Conservation (phyloP, 192 early-diverging fungal genomes). For the Fimicolochytrium jonesii region DNA sequence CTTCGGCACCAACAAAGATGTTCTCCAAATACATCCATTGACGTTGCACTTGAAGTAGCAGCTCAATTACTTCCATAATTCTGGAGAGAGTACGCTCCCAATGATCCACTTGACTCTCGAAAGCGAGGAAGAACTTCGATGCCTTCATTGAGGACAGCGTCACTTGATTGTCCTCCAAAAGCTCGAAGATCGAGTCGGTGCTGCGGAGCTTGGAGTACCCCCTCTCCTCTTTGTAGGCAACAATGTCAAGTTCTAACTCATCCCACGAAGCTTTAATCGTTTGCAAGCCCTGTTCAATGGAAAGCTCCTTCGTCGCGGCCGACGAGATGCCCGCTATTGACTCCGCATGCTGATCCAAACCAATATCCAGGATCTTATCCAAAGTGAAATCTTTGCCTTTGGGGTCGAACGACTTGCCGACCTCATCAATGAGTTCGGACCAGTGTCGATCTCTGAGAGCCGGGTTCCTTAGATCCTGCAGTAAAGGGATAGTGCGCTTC, state of each 20-base stretch:
- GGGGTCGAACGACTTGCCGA: conserved; percentile 53
- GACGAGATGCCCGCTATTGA: conserved; percentile 42
- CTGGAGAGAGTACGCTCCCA: conserved; percentile 54
- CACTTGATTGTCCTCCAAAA: conserved; percentile 61
- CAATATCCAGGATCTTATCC: conserved; percentile 52
- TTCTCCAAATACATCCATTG: conserved; percentile 65
- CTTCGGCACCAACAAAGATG: conserved; percentile 58
- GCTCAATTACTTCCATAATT: conserved; percentile 52
- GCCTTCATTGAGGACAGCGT: conserved; percentile 60
- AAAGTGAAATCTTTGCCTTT: conserved; percentile 46
- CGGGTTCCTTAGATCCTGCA: conserved; percentile 51
- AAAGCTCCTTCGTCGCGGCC: conserved; percentile 52
- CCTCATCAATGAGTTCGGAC: conserved; percentile 54
- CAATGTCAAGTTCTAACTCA: conserved; percentile 48
- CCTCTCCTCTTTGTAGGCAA: conserved; percentile 58
- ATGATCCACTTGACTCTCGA: conserved; percentile 52
- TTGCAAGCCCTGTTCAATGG: conserved; percentile 53
- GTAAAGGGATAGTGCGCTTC: conserved; percentile 47
- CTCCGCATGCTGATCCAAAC: conserved; percentile 53
- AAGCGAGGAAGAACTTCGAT: conserved; percentile 51
- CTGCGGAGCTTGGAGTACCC: conserved; percentile 52
- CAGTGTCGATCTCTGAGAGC: conserved; percentile 57
- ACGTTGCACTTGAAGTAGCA: conserved; percentile 49
- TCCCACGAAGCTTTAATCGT: conserved; percentile 45
- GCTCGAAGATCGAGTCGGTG: conserved; percentile 50